A percentile compares a stretch with the other conserved stretches of the same genome.
These are phyloP conservation scores for Candida tropicalis DNA, from an alignment of 1,139 yeast genomes.

Conservation along the genomic window DNA sequence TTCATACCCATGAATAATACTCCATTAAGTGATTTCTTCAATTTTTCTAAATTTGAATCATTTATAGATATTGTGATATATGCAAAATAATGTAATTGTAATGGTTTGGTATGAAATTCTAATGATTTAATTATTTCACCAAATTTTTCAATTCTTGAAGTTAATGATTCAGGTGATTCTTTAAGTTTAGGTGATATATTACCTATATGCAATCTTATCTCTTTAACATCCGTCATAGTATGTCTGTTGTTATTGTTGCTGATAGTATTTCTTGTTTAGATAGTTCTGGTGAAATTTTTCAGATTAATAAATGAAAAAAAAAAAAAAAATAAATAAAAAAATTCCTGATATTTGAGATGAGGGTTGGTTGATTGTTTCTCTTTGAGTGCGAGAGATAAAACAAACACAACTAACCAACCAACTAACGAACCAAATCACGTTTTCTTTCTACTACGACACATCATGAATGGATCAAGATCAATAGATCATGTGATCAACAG, in stretches of 20 bases:
- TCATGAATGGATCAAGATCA: background rate
- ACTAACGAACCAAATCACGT: too few species aligned
- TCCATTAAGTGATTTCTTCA: slow-evolving; percentile 65
- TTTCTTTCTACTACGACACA: background rate
- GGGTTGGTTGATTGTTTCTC: background rate
- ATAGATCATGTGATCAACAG: slow-evolving; percentile 9
- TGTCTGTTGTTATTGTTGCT: background rate
- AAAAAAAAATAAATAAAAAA: slow-evolving; percentile 5
- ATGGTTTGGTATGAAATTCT: slow-evolving; percentile 53
- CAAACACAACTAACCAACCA: too few species aligned
- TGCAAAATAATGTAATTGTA: slow-evolving; percentile 61
- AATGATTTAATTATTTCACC: slow-evolving; percentile 48
- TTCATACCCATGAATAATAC: slow-evolving; percentile 74
- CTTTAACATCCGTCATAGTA: slow-evolving; percentile 26
- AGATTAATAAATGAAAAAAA: background rate
- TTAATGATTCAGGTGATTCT: slow-evolving; percentile 43
- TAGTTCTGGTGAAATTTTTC: background rate
- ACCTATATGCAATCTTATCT: slow-evolving; percentile 64
- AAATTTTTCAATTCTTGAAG: slow-evolving; percentile 48
- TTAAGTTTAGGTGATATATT: slow-evolving; percentile 59
- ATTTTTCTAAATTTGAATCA: slow-evolving; percentile 43
- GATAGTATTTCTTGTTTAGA: background rate
- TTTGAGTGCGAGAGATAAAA: too few species aligned
- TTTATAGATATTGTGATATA: slow-evolving; percentile 61
- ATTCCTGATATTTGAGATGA: slow-evolving; percentile 1